phyloP scores from a whole-genome alignment of 352 stramenopile species.

The Globisporangium spinosum region DNA sequence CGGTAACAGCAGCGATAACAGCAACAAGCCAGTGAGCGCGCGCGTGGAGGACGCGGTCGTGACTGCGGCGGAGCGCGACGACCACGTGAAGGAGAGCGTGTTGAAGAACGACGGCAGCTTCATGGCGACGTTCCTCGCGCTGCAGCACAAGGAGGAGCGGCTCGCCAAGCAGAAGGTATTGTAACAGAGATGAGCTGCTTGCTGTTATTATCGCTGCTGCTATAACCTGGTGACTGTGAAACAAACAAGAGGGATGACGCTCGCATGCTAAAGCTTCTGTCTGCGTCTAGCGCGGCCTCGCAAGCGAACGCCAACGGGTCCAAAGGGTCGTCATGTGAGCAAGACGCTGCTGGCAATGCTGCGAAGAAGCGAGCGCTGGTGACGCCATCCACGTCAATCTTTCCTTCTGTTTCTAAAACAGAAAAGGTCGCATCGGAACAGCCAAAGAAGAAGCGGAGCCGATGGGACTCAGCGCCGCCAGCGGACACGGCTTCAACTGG shows the following conservation, averaged over 20 bases:
- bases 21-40: neutral
- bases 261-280: conserved; percentile 6
- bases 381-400: neutral
- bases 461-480: conserved; percentile 13
- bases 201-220: neutral
- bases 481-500: no score
- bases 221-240: neutral
- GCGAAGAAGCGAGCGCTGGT: neutral
- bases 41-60: conserved; percentile 8
- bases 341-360: neutral
- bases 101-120: conserved; percentile 23
- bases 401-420: neutral
- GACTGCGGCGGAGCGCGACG: conserved; percentile 13
- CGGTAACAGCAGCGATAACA: neutral
- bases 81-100: conserved; percentile 17
- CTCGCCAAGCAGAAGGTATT: conserved; percentile 12
- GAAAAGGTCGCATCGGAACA: neutral
- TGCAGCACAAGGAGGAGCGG: conserved; percentile 21
- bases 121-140: conserved; percentile 22
- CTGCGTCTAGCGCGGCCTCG: conserved; percentile 5
- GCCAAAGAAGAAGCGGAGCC: conserved; percentile 16
- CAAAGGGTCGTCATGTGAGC: neutral
- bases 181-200: neutral
- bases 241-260: conserved; percentile 2
- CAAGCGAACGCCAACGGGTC: neutral